These are phyloP conservation scores for Pseudoscleropodium purum DNA, from an alignment of 225 moss, liverwort and hornwort species.

Conservation along the genomic window DNA sequence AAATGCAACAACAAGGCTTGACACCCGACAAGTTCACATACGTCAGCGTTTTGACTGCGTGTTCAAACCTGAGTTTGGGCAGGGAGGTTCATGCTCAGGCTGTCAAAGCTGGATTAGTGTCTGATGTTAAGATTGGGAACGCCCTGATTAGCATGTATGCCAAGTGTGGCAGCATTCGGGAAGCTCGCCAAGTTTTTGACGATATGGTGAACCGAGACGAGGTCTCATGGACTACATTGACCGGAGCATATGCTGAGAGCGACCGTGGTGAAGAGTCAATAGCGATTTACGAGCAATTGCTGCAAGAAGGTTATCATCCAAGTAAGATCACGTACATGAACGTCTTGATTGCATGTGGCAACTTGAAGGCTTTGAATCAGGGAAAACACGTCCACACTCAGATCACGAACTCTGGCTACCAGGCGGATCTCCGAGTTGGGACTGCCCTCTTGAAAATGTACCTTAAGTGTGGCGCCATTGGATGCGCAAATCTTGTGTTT, in stretches of 20 bases:
- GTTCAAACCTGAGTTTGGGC: constrained; percentile 8
- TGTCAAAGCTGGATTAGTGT: constrained; percentile 6
- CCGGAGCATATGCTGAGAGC: constrained; percentile 25
- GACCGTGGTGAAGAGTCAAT: background rate
- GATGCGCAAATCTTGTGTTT: constrained; percentile 12
- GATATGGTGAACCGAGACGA: constrained; percentile 18
- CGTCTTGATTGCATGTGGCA: constrained; percentile 29
- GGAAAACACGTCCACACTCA: constrained; percentile 21
- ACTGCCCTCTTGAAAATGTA: constrained; percentile 42
- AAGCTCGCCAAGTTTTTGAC: constrained; percentile 34
- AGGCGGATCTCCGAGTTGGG: constrained; percentile 25
- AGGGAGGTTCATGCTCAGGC: constrained; percentile 14
- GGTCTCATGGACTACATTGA: constrained; percentile 30
- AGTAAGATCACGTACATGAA: constrained; percentile 36
- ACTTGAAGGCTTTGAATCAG: constrained; percentile 7
- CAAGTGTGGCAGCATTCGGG: constrained; percentile 22
- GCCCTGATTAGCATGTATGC: constrained; percentile 35
- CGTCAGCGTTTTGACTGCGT: constrained; percentile 20
- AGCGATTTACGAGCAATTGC: constrained; percentile 9
- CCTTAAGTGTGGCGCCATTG: constrained; percentile 18
- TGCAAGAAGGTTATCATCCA: constrained; percentile 15
- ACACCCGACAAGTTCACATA: constrained; percentile 26
- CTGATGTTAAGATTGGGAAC: constrained; percentile 20
- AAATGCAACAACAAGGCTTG: constrained; percentile 21
- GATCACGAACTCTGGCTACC: constrained; percentile 7